A percentile compares a stretch with the other conserved stretches of the same genome.
Evolutionary conservation across 2,329 filamentous ascomycete genomes (phyloP).

Genomic region (Trichoderma atroviride): DNA sequence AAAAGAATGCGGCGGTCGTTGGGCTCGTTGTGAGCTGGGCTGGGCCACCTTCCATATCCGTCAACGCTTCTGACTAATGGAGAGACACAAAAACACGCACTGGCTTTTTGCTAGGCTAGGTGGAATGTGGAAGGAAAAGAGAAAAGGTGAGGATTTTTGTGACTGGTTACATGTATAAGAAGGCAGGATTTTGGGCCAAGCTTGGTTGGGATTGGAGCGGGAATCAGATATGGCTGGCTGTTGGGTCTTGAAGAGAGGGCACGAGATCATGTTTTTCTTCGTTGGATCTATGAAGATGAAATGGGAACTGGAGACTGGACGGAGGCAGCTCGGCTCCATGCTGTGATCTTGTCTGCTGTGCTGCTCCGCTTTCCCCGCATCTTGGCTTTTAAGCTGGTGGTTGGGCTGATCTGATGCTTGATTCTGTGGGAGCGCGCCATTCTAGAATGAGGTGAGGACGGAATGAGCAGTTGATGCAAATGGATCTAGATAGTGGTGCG

Average conservation of each 20-base stretch:
- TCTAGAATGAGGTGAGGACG: neutral
- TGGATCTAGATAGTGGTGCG: neutral
- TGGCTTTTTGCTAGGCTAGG: neutral
- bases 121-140: neutral
- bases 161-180: constrained; percentile 10
- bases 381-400: neutral
- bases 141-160: neutral
- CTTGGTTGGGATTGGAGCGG: constrained; percentile 7
- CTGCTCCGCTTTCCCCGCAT: constrained; percentile 20
- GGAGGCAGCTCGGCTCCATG: neutral
- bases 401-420: neutral
- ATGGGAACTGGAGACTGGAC: neutral
- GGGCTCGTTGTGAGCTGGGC: neutral
- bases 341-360: neutral
- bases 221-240: neutral
- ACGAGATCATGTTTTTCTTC: neutral
- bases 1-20: neutral
- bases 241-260: neutral
- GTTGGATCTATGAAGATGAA: neutral
- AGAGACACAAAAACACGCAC: neutral
- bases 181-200: neutral
- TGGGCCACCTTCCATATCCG: constrained; percentile 16
- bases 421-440: neutral
- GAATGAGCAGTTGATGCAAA: neutral
- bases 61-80: neutral